Base-by-base conservation (phyloP, 257 asterid species). In the Solanum pennellii region DNA sequence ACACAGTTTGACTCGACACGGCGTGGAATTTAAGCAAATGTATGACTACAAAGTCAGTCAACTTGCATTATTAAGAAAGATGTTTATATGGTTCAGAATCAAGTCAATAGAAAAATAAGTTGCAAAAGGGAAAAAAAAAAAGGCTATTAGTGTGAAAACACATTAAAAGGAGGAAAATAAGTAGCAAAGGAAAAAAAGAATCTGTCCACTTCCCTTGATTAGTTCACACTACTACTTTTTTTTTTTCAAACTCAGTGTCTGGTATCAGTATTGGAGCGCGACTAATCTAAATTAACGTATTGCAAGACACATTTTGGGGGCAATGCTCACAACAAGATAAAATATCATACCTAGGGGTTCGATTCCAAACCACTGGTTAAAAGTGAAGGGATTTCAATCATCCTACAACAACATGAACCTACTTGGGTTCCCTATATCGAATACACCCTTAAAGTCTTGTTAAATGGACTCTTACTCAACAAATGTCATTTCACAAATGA, bases 161-260 rank as follows among this genome's bases (percentile, higher is more conserved):
- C 65, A 56, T 8, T 56, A 56, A 7, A 20, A 56, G 65, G 65
- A 56, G 12, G 65, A 56, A 56, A 20, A 56, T 56, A 56, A 56
- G 65, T 56, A 56, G 5, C 65, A 7, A 56, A 56, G 65, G 65
- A 56, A 56, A 56, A 56, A 56, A 56, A 56, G 65, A 56, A 56
- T 56, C 25, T 56, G 12, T 56, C 65, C 65, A 56, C 65, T 20
- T 20, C 65, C 65, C 65, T 56, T 20, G 65, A 56, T 56, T 9
- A 20, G 25, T 56, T 56, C 65, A 56, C 65, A 56, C 65, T 20
- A 56, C 65, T 56, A 7, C 16, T 52, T 18, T 18, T 16, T 16
- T 5, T 0, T 3, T 4, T 56, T 56, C 12, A 0, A 0, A 56
- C 62, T 16, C n/a, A 0, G n/a, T 18, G 65, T 0, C 4, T 52